Evolutionary conservation across 345 rosid genomes (phyloP).

Genomic region (Gossypium ekmanianum): DNA sequence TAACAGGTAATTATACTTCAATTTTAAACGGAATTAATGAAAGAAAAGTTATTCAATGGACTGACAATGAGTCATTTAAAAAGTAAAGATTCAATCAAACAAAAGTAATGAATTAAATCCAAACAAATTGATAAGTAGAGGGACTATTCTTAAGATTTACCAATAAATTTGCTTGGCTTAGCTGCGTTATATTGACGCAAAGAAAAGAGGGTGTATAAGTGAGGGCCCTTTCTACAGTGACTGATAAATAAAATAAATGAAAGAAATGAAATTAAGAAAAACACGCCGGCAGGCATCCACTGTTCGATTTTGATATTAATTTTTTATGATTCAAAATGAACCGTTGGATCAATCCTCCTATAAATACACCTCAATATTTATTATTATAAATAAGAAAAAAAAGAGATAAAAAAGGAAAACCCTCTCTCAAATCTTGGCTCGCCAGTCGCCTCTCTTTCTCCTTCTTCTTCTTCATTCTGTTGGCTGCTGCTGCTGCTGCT

Average conservation of each 20-base stretch:
- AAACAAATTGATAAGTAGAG: no score
- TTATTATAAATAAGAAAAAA: no score
- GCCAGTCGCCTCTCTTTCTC: not conserved
- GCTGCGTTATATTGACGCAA: slow-evolving; percentile 2
- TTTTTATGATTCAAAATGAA: not conserved
- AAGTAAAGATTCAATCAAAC: no score
- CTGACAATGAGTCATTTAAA: no score
- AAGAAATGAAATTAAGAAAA: no score
- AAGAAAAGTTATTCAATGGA: no score
- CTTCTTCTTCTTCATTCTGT: not conserved
- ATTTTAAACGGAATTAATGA: no score
- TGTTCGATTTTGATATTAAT: not conserved
- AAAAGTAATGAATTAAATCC: no score
- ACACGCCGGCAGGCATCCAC: not conserved
- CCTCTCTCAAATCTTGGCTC: not conserved
- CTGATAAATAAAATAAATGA: not conserved
- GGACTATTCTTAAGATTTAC: no score
- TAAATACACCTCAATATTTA: not conserved
- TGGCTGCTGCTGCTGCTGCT: not conserved
- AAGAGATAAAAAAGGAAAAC: not conserved
- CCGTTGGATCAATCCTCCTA: not conserved
- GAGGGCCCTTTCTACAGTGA: no score
- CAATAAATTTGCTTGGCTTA: not conserved
- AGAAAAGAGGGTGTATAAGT: not conserved
- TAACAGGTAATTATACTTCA: no score